A percentile compares a stretch with the other conserved stretches of the same genome.
Conservation (phyloP, 2,329 filamentous ascomycete species). For the Pseudocercospora fijiensis region DNA sequence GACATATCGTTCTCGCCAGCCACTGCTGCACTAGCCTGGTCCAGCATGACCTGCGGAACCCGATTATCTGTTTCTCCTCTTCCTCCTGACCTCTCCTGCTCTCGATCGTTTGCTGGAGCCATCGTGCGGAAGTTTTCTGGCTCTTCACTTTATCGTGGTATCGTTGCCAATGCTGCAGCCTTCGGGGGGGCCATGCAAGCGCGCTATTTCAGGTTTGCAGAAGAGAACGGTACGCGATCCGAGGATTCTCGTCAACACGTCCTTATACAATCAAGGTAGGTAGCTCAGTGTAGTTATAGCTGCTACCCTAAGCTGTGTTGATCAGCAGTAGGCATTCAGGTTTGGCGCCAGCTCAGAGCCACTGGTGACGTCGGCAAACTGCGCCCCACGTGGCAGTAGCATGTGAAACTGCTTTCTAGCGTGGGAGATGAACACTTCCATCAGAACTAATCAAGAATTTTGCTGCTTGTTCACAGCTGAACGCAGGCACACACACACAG, state of each 20-base stretch:
- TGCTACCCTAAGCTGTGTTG: not conserved
- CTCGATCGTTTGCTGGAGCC: constrained; percentile 15
- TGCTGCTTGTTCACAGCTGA: not conserved
- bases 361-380: not conserved
- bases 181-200: not conserved
- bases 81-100: not conserved
- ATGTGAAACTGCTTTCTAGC: not conserved
- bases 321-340: constrained; percentile 2
- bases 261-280: not conserved
- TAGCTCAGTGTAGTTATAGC: not conserved
- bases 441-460: not conserved
- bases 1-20: constrained; percentile 23
- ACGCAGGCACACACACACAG: not conserved
- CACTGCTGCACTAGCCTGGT: constrained; percentile 34
- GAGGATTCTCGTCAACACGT: not conserved
- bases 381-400: not conserved
- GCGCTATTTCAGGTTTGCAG: not conserved
- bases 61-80: constrained; percentile 8
- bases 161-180: not conserved
- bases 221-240: not conserved
- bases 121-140: constrained; percentile 1
- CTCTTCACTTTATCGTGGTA: not conserved
- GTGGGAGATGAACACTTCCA: not conserved
- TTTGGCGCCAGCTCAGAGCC: constrained; percentile 5
- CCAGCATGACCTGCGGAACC: constrained; percentile 30